Percentiles rank a stretch among this genome's conserved stretches.
phyloP scores from a whole-genome alignment of 2,329 filamentous ascomycete genomes.

The Waltergamsia citrina region DNA sequence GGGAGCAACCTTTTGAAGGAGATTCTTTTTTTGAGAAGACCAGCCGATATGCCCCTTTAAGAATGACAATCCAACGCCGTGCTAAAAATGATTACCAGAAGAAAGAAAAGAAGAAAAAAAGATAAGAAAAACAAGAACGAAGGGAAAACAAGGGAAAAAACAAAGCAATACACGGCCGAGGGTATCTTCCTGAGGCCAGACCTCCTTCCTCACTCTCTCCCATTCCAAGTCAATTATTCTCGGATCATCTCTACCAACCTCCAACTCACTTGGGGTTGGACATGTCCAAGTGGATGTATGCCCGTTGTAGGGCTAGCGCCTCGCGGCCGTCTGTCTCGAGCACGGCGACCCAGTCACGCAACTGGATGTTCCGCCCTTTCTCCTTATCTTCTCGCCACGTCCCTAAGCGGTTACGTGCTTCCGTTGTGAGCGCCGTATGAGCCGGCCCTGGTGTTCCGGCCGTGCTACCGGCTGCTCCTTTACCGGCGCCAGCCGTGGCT shows the following conservation, averaged over 20 bases:
- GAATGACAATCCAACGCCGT: too few species aligned
- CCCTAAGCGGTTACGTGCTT: slow-evolving; percentile 57
- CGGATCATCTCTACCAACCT: neutral
- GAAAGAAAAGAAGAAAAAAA: slow-evolving; percentile 2
- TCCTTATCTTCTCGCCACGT: slow-evolving; percentile 69
- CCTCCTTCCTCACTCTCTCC: too few species aligned
- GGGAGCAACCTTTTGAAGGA: too few species aligned
- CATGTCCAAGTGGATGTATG: slow-evolving; percentile 42
- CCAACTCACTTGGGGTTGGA: slow-evolving; percentile 28
- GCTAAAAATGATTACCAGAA: too few species aligned
- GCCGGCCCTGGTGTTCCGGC: slow-evolving; percentile 7
- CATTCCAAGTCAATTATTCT: too few species aligned
- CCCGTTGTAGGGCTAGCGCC: slow-evolving; percentile 48
- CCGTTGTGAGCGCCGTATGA: slow-evolving; percentile 38
- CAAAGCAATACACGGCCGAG: neutral
- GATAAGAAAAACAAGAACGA: neutral
- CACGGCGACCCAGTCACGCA: slow-evolving; percentile 72
- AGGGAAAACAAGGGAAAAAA: neutral
- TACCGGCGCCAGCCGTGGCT: slow-evolving; percentile 20
- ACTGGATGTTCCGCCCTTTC: slow-evolving; percentile 69
- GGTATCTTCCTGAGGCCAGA: too few species aligned
- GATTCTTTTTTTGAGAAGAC: too few species aligned
- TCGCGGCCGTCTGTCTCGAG: slow-evolving; percentile 72
- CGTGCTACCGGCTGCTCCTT: slow-evolving; percentile 18
- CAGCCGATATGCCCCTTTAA: too few species aligned